Base-by-base conservation (phyloP, 2,329 filamentous ascomycete genomes). In the Fusarium longipes region DNA sequence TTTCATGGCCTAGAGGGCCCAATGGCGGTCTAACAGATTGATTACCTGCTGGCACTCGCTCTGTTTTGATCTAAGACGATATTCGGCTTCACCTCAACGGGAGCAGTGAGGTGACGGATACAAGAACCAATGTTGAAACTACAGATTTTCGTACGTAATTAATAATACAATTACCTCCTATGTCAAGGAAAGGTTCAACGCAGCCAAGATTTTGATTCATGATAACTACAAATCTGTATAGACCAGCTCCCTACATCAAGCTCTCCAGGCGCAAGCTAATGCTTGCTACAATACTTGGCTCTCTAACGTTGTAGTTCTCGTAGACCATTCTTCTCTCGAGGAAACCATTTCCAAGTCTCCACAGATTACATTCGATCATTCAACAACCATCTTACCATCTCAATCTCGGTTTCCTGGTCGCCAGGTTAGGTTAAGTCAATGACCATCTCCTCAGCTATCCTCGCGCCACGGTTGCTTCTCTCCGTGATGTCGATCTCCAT, bases 351-450 rank as follows among this genome's bases (percentile, higher is more conserved):
- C 56, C 60, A 68, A 47, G 52, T 43, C 39, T 32, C 8, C 38
- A 35, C 40, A 55, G 18, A 42, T n/a, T 32, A 27, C 30, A n/a
- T 35, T 22, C 25, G 38, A 20, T 43, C 53, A 43, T 38, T 30
- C 38, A 40, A 30, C n/a, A 15, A 3, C 30, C 40, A 35, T 30
- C 35, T n/a, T 30, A 24, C 38, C 43, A 39, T 20, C 18, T 20
- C 9, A 3, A 27, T 12, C 6, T 17, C 8, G 3, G 32, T 20
- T n/a, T 32, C 44, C 18, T 5, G 12, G 20, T 22, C 18, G 18
- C 44, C 24, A 70, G 15, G 71, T 48, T 27, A 70, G 15, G 71
- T 73, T 51, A 73, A 42, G 52, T 74, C 70, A 20, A 74, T 67
- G 20, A 71, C 35, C 48, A 57, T 55, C 25, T 40, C 36, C 33